phyloP scores from a whole-genome alignment of 805 yeast species.

The Myxozyma melibiosi region DNA sequence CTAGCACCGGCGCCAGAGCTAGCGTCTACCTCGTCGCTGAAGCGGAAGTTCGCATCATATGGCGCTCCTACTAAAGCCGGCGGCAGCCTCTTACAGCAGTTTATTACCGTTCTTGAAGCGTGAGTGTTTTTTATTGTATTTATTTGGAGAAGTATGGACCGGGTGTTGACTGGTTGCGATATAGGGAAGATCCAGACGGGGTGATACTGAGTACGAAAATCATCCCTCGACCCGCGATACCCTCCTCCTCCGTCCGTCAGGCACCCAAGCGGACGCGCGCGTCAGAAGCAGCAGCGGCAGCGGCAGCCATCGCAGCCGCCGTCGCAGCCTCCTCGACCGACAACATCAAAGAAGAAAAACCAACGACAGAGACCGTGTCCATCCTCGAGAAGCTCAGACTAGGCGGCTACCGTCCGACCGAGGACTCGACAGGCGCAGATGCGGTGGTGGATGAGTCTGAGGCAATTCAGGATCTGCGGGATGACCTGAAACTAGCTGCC shows the following conservation, averaged over 20 bases:
- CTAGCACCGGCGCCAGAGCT: too few species aligned
- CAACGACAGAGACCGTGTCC: slow-evolving; percentile 10
- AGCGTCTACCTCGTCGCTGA: too few species aligned
- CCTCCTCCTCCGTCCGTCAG: slow-evolving; percentile 8
- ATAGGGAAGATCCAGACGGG: slow-evolving; percentile 25
- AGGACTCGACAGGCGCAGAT: background rate
- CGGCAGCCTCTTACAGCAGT: slow-evolving; percentile 9
- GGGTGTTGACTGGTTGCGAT: background rate
- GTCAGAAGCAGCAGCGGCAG: background rate
- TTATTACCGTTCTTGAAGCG: slow-evolving; percentile 22
- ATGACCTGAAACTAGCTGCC: slow-evolving; percentile 16
- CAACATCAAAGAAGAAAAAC: background rate
- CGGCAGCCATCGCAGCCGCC: background rate
- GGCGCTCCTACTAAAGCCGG: background rate
- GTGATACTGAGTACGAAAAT: slow-evolving; percentile 18
- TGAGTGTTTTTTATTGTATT: background rate
- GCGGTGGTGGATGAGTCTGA: slow-evolving; percentile 1
- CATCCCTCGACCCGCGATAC: slow-evolving; percentile 7
- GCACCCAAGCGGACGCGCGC: slow-evolving; percentile 6
- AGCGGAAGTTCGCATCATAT: slow-evolving; percentile 10
- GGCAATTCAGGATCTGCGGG: slow-evolving; percentile 9
- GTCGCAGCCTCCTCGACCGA: background rate
- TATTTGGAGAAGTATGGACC: background rate
- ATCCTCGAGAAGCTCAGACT: slow-evolving; percentile 18
- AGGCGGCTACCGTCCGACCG: slow-evolving; percentile 13